Evolutionary conservation across 148 eudicot species (phyloP), one percentile per base, ranked within the genome.

Genomic region (Fagopyrum esculentum): DNA sequence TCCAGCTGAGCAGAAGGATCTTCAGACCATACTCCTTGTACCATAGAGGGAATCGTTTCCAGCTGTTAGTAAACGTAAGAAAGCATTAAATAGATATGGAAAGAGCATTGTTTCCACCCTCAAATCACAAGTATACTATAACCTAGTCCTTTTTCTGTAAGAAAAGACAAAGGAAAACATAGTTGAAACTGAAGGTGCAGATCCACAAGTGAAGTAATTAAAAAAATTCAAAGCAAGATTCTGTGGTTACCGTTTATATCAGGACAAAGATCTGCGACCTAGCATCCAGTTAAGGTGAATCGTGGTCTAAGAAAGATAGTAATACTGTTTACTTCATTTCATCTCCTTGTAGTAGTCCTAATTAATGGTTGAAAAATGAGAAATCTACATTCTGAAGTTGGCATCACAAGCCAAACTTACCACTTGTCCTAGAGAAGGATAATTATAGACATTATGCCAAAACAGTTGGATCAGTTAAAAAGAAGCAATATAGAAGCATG

Each of bases 11-110:
- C 84, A 68, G 76, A 78, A 77, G 95, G 91, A 81, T 92, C 97
- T 69, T 91, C 86, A 75, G 97, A 90, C 79, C 87, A 86, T 46
- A 92, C 93, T 78, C 95, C 95, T 88, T 90, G 91, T 44, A 90
- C 95, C 95, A 92, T 92, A 48, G 80, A 73, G 78, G 95, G 93
- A 66, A 92, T 92, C 76, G 85, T 92, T 81, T 92, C 97, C 84
- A 90, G 75, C 97, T 92, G 85, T 80, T 74, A 73, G 50, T 78
- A 40, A 80, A 45, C 6, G 59, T 13, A 73, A 77, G 70, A 59
- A 77, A 71, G 43, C 22, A 12, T 66, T 40, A 59, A 17, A 49
- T 26, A 17, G 73, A 74, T 19, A 73, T 57, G 35, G 55, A 44
- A 82, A 12, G 15, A 55, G 16, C 60, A 16, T 17, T 22, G 26